Conservation (phyloP, 345 rosid species). For the Alliaria petiolata region DNA sequence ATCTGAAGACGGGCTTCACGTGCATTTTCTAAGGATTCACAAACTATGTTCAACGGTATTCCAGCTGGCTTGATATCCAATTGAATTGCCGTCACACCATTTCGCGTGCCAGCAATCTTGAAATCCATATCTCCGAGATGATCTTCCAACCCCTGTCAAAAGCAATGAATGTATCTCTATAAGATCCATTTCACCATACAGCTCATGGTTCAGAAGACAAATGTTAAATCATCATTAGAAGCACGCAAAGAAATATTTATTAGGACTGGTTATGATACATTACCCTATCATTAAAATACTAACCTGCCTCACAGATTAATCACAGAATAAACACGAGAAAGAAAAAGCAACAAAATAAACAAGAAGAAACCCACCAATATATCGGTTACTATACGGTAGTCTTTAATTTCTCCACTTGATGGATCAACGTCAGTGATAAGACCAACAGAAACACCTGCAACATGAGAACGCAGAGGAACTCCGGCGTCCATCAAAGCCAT, state of each 20-base stretch:
- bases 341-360: background rate
- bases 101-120: slow-evolving; percentile 92
- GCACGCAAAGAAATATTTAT: background rate
- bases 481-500: slow-evolving; percentile 99
- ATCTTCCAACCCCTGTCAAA: slow-evolving; percentile 87
- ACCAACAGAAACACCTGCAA: slow-evolving; percentile 98
- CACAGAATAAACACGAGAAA: background rate
- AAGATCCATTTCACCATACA: background rate
- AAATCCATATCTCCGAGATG: slow-evolving; percentile 99
- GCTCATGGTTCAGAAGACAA: background rate
- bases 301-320: background rate
- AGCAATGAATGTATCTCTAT: background rate
- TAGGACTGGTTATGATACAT: background rate
- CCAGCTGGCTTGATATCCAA: slow-evolving; percentile 99
- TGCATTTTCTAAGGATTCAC: slow-evolving; percentile 83
- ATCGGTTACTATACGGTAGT: slow-evolving; percentile 85
- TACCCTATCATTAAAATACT: background rate
- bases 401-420: slow-evolving; percentile 65
- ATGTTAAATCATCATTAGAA: background rate
- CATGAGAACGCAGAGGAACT: slow-evolving; percentile 77
- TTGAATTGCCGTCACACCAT: slow-evolving; percentile 88
- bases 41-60: slow-evolving; percentile 87
- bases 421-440: slow-evolving; percentile 80
- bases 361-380: slow-evolving; percentile 59
- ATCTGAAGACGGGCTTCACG: slow-evolving; percentile 85